Percentiles rank a stretch among this genome's conserved stretches.
These are phyloP conservation scores for Pestalotiopsis sp. DNA, from an alignment of 2,329 filamentous ascomycete genomes.

Conservation along the genomic window DNA sequence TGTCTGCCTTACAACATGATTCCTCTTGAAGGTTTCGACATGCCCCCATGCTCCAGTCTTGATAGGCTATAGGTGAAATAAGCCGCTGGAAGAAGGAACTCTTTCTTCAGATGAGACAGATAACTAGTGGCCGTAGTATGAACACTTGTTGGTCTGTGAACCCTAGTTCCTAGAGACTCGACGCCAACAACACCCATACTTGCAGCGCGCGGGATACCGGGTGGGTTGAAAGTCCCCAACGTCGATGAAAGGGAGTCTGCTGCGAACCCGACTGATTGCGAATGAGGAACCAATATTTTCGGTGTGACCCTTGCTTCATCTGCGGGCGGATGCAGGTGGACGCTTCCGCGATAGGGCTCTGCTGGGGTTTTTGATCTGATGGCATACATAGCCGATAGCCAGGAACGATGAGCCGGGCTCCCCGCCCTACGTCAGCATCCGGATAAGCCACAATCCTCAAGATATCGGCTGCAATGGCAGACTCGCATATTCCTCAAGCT, in stretches of 20 bases:
- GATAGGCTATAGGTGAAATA: neutral
- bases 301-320: neutral
- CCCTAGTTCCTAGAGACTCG: neutral
- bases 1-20: neutral
- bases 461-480: neutral
- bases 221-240: neutral
- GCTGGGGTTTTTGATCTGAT: neutral
- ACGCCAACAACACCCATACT: neutral
- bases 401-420: neutral
- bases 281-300: neutral
- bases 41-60: neutral
- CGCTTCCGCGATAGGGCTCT: neutral
- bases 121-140: neutral
- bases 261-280: neutral
- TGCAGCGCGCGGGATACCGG: neutral
- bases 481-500: too few relatives aligned
- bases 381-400: neutral
- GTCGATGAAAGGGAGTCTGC: neutral
- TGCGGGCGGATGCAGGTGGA: neutral
- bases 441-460: neutral
- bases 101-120: neutral
- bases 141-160: neutral
- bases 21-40: neutral
- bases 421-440: neutral
- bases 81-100: neutral